These are phyloP conservation scores for Pleurotus tuber-regium DNA, from an alignment of 768 basidiomycete genomes.

Conservation along the genomic window DNA sequence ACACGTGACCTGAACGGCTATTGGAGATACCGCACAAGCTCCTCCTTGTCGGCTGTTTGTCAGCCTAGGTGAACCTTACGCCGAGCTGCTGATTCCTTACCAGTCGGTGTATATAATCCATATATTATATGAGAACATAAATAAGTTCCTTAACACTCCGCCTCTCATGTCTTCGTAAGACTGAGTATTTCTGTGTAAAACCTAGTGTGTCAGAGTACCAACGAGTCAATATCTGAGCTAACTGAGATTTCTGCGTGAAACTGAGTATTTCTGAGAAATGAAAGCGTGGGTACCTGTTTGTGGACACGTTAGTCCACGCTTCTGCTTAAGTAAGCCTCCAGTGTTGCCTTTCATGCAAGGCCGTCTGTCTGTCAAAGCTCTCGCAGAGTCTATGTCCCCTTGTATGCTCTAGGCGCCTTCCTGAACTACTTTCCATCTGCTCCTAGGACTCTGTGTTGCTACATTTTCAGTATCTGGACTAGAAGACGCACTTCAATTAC, in stretches of 20 bases:
- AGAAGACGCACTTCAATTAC: not conserved
- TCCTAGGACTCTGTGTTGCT: not conserved
- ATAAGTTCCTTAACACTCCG: not conserved
- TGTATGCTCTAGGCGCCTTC: too few relatives aligned
- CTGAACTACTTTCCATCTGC: too few relatives aligned
- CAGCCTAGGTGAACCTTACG: not conserved
- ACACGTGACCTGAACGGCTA: not conserved
- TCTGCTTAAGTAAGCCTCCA: too few relatives aligned
- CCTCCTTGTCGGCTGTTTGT: not conserved
- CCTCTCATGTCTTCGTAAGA: conserved; percentile 6
- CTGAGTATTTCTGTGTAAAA: not conserved
- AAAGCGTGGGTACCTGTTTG: too few relatives aligned
- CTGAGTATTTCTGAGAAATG: too few relatives aligned
- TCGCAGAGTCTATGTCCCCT: too few relatives aligned
- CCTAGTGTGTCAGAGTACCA: not conserved
- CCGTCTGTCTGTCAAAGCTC: too few relatives aligned
- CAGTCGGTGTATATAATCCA: not conserved
- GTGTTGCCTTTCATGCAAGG: too few relatives aligned
- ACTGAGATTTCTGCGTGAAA: not conserved
- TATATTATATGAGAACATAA: not conserved
- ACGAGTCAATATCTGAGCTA: not conserved
- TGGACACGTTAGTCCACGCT: too few relatives aligned
- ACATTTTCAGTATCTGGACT: too few relatives aligned
- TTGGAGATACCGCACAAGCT: not conserved
- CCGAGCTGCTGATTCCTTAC: not conserved